phyloP scores from a whole-genome alignment of 495 filamentous ascomycete genomes.

The Penicillium psychrofluorescens region DNA sequence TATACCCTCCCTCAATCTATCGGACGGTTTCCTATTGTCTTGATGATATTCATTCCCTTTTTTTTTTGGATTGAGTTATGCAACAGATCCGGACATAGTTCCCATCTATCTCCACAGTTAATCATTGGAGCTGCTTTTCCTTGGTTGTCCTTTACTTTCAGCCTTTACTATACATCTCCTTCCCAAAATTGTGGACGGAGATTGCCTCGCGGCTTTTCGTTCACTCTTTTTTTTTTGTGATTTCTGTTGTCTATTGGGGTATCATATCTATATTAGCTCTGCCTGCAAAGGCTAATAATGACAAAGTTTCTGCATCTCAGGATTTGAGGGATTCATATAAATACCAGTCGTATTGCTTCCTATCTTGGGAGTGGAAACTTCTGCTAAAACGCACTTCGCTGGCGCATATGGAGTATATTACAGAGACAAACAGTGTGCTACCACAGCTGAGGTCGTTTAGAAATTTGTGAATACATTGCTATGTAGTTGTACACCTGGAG shows the following conservation, averaged over 20 bases:
- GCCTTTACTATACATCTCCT: neutral
- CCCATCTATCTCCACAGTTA: too few species aligned
- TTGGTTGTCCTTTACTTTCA: conserved; percentile 2
- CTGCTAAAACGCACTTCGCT: too few species aligned
- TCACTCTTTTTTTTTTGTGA: neutral
- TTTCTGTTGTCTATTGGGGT: neutral
- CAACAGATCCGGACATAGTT: too few species aligned
- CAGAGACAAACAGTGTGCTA: too few species aligned
- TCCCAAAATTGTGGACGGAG: neutral
- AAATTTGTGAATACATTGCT: neutral
- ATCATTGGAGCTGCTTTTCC: too few species aligned
- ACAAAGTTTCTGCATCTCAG: neutral
- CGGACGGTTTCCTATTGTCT: neutral
- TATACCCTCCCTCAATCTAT: conserved; percentile 2
- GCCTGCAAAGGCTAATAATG: conserved; percentile 7
- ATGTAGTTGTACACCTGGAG: neutral
- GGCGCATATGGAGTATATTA: too few species aligned
- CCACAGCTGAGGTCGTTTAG: neutral
- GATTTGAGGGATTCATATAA: too few species aligned
- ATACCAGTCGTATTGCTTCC: too few species aligned
- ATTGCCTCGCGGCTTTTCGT: neutral
- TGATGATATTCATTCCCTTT: too few species aligned
- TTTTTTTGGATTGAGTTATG: too few species aligned
- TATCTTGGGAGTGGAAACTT: too few species aligned
- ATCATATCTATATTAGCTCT: neutral